Conservation (phyloP, 176 grass and related monocot genomes). For the Carex parvula region DNA sequence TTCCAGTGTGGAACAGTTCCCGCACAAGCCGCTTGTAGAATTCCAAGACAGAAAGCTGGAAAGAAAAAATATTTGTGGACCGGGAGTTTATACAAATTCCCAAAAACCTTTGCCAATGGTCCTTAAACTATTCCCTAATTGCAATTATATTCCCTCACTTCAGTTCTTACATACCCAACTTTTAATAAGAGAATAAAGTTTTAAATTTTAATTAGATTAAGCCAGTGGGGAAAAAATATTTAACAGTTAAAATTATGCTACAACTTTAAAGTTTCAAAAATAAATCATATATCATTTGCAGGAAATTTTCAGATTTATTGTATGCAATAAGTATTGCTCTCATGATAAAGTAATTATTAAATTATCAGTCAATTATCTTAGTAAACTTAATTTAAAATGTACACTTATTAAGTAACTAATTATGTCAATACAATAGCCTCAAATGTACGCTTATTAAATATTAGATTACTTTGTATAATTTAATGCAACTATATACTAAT, state of each 20-base stretch:
- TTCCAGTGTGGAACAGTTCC: conserved; percentile 23
- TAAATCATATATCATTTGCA: background rate
- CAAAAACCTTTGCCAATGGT: background rate
- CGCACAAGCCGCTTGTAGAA: conserved; percentile 34
- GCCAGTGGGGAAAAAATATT: background rate
- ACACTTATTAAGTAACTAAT: background rate
- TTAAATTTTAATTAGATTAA: background rate
- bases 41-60: conserved; percentile 22
- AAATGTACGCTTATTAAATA: background rate
- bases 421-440: background rate
- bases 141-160: background rate
- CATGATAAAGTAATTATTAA: background rate
- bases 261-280: background rate
- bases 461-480: background rate
- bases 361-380: background rate
- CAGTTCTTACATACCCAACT: background rate
- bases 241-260: background rate
- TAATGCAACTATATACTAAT: background rate
- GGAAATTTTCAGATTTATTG: background rate
- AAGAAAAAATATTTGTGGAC: conserved; percentile 11
- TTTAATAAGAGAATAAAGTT: no score
- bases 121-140: background rate
- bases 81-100: background rate
- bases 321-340: background rate
- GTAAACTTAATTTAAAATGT: background rate